Evolutionary conservation across 176 grass and related monocot genomes (phyloP), one percentile per base, ranked within the genome.

Genomic region (Juncus inflexus): DNA sequence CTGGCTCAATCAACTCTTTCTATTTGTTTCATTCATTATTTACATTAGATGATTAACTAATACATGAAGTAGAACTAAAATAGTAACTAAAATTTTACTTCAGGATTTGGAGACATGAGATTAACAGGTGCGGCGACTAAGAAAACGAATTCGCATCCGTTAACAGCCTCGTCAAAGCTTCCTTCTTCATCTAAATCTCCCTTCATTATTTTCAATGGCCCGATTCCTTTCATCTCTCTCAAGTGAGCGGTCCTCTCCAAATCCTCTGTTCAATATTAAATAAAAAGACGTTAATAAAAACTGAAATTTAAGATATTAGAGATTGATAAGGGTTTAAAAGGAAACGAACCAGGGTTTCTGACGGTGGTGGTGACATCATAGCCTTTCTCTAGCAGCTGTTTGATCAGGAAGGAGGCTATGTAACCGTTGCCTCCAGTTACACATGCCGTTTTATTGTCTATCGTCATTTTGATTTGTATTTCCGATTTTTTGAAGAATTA

Each of bases 371-470:
- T 86, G 12, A 86, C 74, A 53, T 69, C 57, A 10, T 86, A 95
- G 0, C 82, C 82, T 15, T 76, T 95, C 79, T 83, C 3, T 37
- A 90, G 77, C 52, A 95, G 47, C 41, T 78, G 72, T 64, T 84
- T 86, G 77, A 86, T 70, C n/a, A 89, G 80, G 6, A 37, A 63
- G 0, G 86, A 90, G 3, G 85, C 82, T 3, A 94, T 77, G 61
- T 71, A 85, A 2, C 90, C 90, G 37, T 60, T 88, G 15, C 79
- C 90, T 15, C 89, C 89, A 38, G 89, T 87, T 2, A 92, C 89
- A 50, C 90, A 95, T 10, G 62, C 86, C 9, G 15, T 72, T 68
- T 78, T 83, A 42, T 49, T 72, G 37, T 28, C 66, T 2, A 2
- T 47, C 2, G 40, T 7, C 50, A 61, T 76, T 62, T 40, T 57